These are phyloP conservation scores for Tylopilus subfusipes DNA, from an alignment of 768 basidiomycete species.

Conservation along the genomic window DNA sequence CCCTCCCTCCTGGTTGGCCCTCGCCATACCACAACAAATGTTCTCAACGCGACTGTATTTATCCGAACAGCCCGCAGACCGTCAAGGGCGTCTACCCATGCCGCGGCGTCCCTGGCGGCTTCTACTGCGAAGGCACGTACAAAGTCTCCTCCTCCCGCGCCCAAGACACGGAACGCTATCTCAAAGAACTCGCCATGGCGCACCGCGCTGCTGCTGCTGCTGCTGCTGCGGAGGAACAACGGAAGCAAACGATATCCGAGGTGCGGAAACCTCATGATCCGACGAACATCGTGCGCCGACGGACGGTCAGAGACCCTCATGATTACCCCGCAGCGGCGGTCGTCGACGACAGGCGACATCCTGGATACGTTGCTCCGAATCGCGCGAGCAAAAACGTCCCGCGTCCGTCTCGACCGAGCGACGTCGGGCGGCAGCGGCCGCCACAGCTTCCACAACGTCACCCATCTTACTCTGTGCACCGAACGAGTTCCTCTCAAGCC, in stretches of 20 bases:
- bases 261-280: constrained; percentile 25
- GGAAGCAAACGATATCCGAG: constrained; percentile 27
- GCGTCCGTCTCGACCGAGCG: constrained; percentile 15
- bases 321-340: neutral
- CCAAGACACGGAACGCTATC: constrained; percentile 32
- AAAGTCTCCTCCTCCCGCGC: constrained; percentile 33
- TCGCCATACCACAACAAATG: constrained; percentile 38
- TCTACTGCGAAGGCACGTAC: constrained; percentile 35
- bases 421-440: constrained; percentile 11
- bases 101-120: constrained; percentile 32
- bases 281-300: constrained; percentile 12
- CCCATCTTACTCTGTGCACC: constrained; percentile 11
- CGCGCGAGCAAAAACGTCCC: constrained; percentile 1
- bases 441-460: constrained; percentile 14
- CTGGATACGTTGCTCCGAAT: constrained; percentile 1
- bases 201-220: constrained; percentile 18
- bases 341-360: constrained; percentile 5
- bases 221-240: constrained; percentile 32
- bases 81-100: constrained; percentile 32
- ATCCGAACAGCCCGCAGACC: constrained; percentile 30
- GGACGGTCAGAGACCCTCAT: constrained; percentile 10
- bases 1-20: constrained; percentile 34
- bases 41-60: constrained; percentile 31
- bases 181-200: constrained; percentile 25
- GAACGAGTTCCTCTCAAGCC: constrained; percentile 27